Percentiles rank a stretch among this genome's conserved stretches.
Evolutionary conservation across 73 alveolate genomes (phyloP).

Genomic region (Paramecium biaurelia): DNA sequence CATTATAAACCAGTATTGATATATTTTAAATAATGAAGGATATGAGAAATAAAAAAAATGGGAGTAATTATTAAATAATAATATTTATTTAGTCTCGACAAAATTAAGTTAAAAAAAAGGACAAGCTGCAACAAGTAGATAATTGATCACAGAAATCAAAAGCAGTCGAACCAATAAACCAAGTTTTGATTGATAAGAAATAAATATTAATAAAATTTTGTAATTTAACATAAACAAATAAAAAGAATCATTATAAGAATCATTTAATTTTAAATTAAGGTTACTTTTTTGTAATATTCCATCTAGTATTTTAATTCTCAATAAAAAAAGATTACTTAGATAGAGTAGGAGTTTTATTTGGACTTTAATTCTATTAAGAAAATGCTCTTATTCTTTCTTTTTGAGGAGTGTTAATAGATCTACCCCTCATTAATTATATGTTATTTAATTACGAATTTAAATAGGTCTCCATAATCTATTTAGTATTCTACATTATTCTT

Average conservation of each 20-base stretch:
- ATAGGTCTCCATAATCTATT: neutral
- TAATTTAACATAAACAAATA: neutral
- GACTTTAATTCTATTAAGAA: neutral
- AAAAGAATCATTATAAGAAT: neutral
- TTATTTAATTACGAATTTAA: neutral
- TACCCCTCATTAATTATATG: neutral
- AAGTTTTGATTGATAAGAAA: constrained; percentile 9
- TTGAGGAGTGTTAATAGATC: neutral
- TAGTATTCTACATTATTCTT: neutral
- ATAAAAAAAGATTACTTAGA: neutral
- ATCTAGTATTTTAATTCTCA: neutral
- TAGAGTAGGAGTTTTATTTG: neutral
- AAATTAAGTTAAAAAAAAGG: neutral
- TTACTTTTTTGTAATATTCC: neutral
- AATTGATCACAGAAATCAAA: neutral
- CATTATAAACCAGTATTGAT: neutral
- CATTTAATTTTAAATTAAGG: constrained; percentile 3
- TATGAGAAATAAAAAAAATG: neutral
- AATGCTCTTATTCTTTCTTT: neutral
- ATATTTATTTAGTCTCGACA: neutral
- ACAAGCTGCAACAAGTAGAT: neutral
- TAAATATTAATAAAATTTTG: neutral
- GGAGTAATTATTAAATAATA: neutral
- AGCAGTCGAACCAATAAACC: constrained; percentile 22
- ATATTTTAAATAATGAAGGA: constrained; percentile 27